Evolutionary conservation across 1,284 basidiomycete genomes (phyloP).

Genomic region (Ceratobasidium sp.): DNA sequence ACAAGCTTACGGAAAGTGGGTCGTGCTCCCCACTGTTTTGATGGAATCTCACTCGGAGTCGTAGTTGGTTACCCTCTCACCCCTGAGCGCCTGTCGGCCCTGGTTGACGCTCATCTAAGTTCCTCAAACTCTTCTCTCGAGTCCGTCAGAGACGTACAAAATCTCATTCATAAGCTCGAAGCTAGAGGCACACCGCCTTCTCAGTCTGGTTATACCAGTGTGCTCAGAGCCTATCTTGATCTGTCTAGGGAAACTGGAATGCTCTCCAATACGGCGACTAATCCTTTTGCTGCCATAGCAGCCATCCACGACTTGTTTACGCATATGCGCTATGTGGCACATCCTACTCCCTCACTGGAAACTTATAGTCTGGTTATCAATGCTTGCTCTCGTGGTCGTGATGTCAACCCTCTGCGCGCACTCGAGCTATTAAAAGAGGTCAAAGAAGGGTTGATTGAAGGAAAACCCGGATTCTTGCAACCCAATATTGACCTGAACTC

Average conservation of each 20-base stretch:
- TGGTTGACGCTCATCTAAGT: conserved; percentile 9
- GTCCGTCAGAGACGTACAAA: conserved; percentile 12
- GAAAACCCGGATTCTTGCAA: conserved; percentile 68
- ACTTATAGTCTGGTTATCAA: conserved; percentile 89
- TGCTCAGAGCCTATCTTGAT: conserved; percentile 55
- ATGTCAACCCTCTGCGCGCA: conserved; percentile 86
- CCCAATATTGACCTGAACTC: conserved; percentile 56
- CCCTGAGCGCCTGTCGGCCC: conserved; percentile 19
- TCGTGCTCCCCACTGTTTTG: background rate
- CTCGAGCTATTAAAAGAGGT: conserved; percentile 95
- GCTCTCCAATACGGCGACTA: background rate
- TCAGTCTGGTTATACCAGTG: conserved; percentile 14
- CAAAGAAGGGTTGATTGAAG: conserved; percentile 44
- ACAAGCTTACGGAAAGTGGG: conserved; percentile 25
- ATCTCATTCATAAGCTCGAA: conserved; percentile 34
- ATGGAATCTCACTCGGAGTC: background rate
- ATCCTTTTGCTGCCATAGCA: conserved; percentile 47
- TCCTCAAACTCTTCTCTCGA: background rate
- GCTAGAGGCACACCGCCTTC: conserved; percentile 35
- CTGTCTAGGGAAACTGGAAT: conserved; percentile 54
- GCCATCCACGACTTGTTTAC: conserved; percentile 74
- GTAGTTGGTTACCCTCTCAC: conserved; percentile 29
- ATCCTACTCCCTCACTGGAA: conserved; percentile 76
- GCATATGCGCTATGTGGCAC: conserved; percentile 95
- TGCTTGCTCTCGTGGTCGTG: conserved; percentile 70